phyloP scores from a whole-genome alignment of 306 rosid species.

The Erythrophleum fordii region DNA sequence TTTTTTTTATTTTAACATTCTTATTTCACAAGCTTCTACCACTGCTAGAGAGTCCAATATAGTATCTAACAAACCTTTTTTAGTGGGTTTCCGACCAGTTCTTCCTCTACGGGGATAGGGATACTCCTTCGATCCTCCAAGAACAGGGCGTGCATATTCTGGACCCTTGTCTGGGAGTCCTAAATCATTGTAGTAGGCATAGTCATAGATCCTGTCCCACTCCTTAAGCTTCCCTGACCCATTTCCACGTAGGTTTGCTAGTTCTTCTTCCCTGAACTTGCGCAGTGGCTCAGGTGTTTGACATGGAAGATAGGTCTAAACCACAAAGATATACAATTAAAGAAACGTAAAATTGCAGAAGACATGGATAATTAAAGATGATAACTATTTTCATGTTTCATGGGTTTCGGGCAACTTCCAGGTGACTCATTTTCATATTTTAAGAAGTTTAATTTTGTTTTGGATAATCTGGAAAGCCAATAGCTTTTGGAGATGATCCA shows the following conservation, averaged over 20 bases:
- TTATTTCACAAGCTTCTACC: not conserved
- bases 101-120: slow-evolving; percentile 91
- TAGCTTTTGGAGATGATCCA: too few species aligned
- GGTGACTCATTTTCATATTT: not conserved
- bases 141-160: slow-evolving; percentile 62
- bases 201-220: slow-evolving; percentile 98
- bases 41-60: too few species aligned
- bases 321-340: slow-evolving; percentile 26
- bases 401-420: not conserved
- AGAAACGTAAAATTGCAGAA: not conserved
- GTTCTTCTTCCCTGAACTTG: slow-evolving; percentile 74
- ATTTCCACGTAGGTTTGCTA: slow-evolving; percentile 64
- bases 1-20: not conserved
- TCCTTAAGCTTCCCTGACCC: slow-evolving; percentile 70
- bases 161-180: slow-evolving; percentile 72
- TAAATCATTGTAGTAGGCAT: slow-evolving; percentile 84
- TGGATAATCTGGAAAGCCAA: not conserved
- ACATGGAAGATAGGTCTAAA: slow-evolving; percentile 76
- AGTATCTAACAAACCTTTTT: slow-evolving; percentile 47
- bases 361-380: not conserved
- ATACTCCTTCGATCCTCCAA: slow-evolving; percentile 68
- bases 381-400: not conserved
- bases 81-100: slow-evolving; percentile 75
- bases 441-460: not conserved
- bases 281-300: slow-evolving; percentile 67